These are phyloP conservation scores for Terfezia boudieri DNA, from an alignment of 495 filamentous ascomycete genomes.

Conservation along the genomic window DNA sequence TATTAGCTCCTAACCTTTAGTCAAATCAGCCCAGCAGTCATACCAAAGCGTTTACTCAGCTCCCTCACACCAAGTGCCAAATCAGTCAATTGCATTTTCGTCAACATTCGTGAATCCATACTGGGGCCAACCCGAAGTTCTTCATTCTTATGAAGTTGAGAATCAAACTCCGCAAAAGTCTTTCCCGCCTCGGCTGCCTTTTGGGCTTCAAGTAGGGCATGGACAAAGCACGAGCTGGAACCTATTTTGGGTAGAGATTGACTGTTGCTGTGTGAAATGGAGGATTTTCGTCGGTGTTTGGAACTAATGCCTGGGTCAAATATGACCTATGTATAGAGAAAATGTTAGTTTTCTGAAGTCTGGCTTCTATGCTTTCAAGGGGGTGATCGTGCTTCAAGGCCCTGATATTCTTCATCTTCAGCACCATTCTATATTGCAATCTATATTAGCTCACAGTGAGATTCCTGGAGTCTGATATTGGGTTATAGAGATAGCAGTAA, in stretches of 20 bases:
- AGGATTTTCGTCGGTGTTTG: constrained; percentile 14
- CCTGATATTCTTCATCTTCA: too few relatives aligned
- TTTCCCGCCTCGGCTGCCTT: not conserved
- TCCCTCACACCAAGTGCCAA: constrained; percentile 93
- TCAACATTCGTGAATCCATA: constrained; percentile 27
- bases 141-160: not conserved
- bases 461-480: too few relatives aligned
- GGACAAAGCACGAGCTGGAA: constrained; percentile 11
- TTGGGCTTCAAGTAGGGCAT: not conserved
- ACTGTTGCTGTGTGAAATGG: constrained; percentile 1
- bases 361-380: too few relatives aligned
- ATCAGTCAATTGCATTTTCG: constrained; percentile 78
- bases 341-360: too few relatives aligned
- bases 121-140: constrained; percentile 4
- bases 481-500: too few relatives aligned
- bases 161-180: not conserved
- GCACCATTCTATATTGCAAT: too few relatives aligned
- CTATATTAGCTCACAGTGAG: too few relatives aligned
- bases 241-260: not conserved
- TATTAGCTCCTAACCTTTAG: not conserved
- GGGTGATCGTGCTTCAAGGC: too few relatives aligned
- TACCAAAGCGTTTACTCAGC: constrained; percentile 62
- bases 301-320: constrained; percentile 15
- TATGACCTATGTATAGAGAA: constrained; percentile 5
- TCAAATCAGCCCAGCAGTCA: not conserved